phyloP scores from a whole-genome alignment of 2,329 filamentous ascomycete species.

The Penicillium sp. region DNA sequence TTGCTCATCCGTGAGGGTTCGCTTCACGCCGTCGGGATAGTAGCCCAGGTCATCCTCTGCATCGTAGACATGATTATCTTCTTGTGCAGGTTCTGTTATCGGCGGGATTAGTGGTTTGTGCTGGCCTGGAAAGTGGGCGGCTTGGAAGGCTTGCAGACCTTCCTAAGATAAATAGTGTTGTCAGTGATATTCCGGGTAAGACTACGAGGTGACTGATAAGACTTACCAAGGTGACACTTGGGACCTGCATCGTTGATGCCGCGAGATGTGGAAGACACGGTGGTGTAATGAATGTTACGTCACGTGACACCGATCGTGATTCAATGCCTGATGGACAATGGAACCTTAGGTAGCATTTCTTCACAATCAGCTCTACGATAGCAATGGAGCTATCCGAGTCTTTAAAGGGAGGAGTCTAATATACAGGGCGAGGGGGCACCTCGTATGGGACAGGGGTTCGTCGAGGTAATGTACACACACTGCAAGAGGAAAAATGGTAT shows the following conservation, averaged over 20 bases:
- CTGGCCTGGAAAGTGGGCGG: conserved; percentile 52
- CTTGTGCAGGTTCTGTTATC: not conserved
- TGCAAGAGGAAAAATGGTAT: not conserved
- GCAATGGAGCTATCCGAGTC: not conserved
- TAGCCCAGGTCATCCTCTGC: conserved; percentile 65
- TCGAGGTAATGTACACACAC: not conserved
- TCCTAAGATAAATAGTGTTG: conserved; percentile 41
- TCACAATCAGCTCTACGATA: not conserved
- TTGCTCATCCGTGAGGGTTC: conserved; percentile 86
- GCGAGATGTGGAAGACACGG: conserved; percentile 12
- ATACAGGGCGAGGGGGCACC: not conserved
- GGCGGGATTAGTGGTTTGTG: conserved; percentile 4
- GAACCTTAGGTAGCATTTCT: too few species aligned
- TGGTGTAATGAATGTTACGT: not conserved
- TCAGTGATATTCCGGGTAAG: not conserved
- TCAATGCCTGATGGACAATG: not conserved
- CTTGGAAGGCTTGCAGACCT: conserved; percentile 57
- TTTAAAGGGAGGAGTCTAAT: not conserved
- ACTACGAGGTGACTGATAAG: not conserved
- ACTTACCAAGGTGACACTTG: conserved; percentile 36
- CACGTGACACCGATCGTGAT: not conserved
- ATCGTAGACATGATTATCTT: conserved; percentile 26
- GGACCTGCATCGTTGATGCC: conserved; percentile 24
- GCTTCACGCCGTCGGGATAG: conserved; percentile 79
- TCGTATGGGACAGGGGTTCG: not conserved